phyloP scores from a whole-genome alignment of 352 stramenopile species.

The Albugo laibachii region DNA sequence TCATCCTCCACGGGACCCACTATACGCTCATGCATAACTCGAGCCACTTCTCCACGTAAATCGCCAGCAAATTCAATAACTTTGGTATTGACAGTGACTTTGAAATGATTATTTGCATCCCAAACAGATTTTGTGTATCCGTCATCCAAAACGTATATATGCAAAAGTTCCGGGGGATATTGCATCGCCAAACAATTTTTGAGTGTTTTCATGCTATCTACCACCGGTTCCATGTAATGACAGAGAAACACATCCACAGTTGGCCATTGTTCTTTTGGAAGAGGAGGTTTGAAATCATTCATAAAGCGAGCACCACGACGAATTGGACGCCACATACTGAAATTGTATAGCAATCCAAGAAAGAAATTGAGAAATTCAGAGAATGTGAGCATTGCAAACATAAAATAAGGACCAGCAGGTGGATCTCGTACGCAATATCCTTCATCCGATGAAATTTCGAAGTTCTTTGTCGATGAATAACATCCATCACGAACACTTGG shows the following conservation, averaged over 20 bases:
- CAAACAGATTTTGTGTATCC: conserved; percentile 80
- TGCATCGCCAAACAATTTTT: conserved; percentile 77
- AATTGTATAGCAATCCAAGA: conserved; percentile 76
- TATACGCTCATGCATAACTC: conserved; percentile 74
- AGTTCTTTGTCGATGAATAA: conserved; percentile 53
- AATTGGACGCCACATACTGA: conserved; percentile 81
- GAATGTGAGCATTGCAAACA: conserved; percentile 75
- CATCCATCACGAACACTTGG: conserved; percentile 22
- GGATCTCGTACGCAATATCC: conserved; percentile 65
- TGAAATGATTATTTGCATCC: conserved; percentile 81
- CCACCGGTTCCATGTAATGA: conserved; percentile 80
- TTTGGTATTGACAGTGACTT: conserved; percentile 80
- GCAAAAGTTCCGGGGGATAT: conserved; percentile 70
- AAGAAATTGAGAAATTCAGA: conserved; percentile 79
- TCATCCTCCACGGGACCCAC: conserved; percentile 62
- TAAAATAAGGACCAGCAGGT: conserved; percentile 45
- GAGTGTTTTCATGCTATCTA: conserved; percentile 63
- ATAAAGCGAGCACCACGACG: conserved; percentile 72
- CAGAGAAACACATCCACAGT: conserved; percentile 77
- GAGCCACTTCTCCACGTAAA: conserved; percentile 55
- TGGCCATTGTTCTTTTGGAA: conserved; percentile 78
- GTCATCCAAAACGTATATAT: conserved; percentile 79
- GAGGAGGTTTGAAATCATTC: conserved; percentile 79
- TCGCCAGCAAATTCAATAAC: conserved; percentile 75
- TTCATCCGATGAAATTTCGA: conserved; percentile 31